Conservation (phyloP, 257 asterid genomes). For the Catharanthus roseus region DNA sequence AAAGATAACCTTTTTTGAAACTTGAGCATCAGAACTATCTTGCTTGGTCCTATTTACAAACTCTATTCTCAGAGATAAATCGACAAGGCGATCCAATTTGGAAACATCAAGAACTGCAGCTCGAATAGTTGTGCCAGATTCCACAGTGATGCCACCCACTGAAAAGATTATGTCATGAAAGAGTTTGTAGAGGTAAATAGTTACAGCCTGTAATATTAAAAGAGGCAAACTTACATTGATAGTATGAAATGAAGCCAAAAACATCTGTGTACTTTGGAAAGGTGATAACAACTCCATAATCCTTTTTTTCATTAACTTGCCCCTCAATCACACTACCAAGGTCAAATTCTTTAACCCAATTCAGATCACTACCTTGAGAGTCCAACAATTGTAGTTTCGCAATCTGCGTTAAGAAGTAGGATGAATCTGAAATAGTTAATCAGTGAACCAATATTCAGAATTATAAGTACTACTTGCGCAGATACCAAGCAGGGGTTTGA, state of each 20-base stretch:
- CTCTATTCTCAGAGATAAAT: conserved; percentile 75
- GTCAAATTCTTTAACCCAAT: conserved; percentile 56
- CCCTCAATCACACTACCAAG: conserved; percentile 68
- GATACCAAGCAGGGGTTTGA: too few relatives aligned
- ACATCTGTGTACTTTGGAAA: conserved; percentile 58
- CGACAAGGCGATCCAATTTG: conserved; percentile 79
- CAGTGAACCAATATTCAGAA: neutral
- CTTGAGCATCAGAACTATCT: conserved; percentile 29
- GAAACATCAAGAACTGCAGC: conserved; percentile 91
- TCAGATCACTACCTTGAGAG: conserved; percentile 37
- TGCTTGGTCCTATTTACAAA: conserved; percentile 39
- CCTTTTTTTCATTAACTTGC: conserved; percentile 65
- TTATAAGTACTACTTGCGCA: neutral
- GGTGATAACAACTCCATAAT: conserved; percentile 74
- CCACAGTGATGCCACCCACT: conserved; percentile 62
- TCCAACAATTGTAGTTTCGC: conserved; percentile 62
- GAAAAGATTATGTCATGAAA: conserved; percentile 25
- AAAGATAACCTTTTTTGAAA: conserved; percentile 49
- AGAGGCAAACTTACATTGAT: conserved; percentile 61
- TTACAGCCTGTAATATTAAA: neutral
- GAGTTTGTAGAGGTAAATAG: conserved; percentile 12
- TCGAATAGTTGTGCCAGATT: conserved; percentile 45
- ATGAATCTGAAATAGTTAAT: conserved; percentile 7
- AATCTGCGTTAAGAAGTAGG: conserved; percentile 44
- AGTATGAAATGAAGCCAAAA: conserved; percentile 78